Evolutionary conservation across 1,139 yeast genomes (phyloP).

Genomic region (Geotrichum carabidarum): DNA sequence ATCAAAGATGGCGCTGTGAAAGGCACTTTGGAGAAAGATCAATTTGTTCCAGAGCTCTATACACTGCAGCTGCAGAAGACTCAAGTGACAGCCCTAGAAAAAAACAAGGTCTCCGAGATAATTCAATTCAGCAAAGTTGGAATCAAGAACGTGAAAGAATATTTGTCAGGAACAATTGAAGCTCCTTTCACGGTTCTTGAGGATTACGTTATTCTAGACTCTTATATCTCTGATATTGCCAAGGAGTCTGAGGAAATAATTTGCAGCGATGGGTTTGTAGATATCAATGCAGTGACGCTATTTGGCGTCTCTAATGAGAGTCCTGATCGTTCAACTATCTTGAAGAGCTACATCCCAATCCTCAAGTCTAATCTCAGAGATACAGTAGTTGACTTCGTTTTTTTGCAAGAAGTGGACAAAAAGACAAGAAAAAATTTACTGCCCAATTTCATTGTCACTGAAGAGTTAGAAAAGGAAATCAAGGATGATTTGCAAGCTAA

Average conservation of each 20-base stretch:
- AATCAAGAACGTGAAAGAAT: slow-evolving; percentile 9
- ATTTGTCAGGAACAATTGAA: slow-evolving; percentile 1
- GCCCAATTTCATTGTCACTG: slow-evolving; percentile 11
- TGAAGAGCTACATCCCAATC: neutral
- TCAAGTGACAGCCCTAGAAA: slow-evolving; percentile 5
- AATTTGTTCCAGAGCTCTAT: slow-evolving; percentile 11
- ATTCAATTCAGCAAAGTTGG: slow-evolving; percentile 6
- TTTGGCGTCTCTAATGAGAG: slow-evolving; percentile 4
- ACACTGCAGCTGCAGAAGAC: slow-evolving; percentile 4
- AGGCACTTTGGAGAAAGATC: slow-evolving; percentile 10
- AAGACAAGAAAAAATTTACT: slow-evolving; percentile 4
- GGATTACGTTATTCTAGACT: slow-evolving; percentile 3
- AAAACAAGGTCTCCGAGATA: slow-evolving; percentile 1
- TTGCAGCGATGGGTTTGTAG: neutral
- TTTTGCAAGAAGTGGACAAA: slow-evolving; percentile 7
- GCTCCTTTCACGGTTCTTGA: slow-evolving; percentile 1
- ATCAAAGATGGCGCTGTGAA: slow-evolving; percentile 7
- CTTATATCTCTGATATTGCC: slow-evolving; percentile 1
- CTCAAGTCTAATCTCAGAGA: neutral
- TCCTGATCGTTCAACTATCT: slow-evolving; percentile 6
- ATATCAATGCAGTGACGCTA: neutral
- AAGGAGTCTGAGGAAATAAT: neutral
- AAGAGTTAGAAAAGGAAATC: slow-evolving; percentile 3
- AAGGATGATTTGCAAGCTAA: neutral
- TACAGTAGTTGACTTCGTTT: neutral